Conservation (phyloP, 345 rosid species). For the Fremontodendron californicum region DNA sequence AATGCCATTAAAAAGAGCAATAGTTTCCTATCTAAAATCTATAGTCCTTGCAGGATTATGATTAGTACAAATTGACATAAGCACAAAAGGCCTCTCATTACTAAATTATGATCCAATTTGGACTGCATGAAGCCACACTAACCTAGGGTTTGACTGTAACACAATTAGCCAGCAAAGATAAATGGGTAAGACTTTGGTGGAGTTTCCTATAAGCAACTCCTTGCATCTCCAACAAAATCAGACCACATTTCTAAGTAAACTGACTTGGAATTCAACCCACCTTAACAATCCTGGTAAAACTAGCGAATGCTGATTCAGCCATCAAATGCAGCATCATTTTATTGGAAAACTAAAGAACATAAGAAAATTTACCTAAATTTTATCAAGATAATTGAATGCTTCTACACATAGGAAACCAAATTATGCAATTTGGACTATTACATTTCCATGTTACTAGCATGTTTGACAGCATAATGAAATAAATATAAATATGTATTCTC, state of each 20-base stretch:
- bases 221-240: background rate
- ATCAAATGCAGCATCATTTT: background rate
- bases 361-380: background rate
- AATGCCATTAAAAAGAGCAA: background rate
- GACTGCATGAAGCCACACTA: background rate
- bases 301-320: background rate
- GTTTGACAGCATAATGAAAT: background rate
- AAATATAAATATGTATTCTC: background rate
- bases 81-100: background rate
- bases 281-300: background rate
- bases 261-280: background rate
- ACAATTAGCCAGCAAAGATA: background rate
- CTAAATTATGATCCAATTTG: background rate
- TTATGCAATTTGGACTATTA: background rate
- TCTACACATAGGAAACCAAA: background rate
- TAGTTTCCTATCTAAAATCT: background rate
- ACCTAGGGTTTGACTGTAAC: background rate
- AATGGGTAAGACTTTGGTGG: background rate
- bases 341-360: background rate
- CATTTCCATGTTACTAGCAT: background rate
- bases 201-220: background rate
- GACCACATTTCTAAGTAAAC: background rate
- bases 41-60: background rate
- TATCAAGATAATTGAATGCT: background rate
- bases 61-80: background rate